phyloP scores from a whole-genome alignment of 371 early-diverging fungal genomes.

The Basidiobolus meristosporus region DNA sequence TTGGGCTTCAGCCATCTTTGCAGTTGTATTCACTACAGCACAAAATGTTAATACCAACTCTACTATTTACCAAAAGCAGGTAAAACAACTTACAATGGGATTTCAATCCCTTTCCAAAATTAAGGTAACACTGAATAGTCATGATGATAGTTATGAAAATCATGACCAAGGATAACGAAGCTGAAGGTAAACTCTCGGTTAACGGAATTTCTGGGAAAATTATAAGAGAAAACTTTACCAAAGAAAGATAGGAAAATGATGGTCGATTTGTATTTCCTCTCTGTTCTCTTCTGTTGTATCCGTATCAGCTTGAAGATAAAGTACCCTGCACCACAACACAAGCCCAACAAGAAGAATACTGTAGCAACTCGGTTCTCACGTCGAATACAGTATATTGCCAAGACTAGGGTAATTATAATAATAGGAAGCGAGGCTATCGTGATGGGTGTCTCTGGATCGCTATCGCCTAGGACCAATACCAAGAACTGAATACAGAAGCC shows the following conservation, averaged over 20 bases:
- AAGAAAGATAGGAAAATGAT: conserved; percentile 71
- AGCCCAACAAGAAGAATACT: conserved; percentile 46
- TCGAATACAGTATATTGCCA: conserved; percentile 61
- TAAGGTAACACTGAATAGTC: not conserved
- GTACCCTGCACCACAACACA: conserved; percentile 51
- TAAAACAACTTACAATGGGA: not conserved
- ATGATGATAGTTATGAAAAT: not conserved
- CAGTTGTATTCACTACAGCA: too few relatives aligned
- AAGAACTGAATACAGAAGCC: conserved; percentile 78
- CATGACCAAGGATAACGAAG: not conserved
- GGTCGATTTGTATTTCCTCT: conserved; percentile 31
- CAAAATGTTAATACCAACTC: too few relatives aligned
- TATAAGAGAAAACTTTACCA: too few relatives aligned
- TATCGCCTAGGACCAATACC: conserved; percentile 40
- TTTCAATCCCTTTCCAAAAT: not conserved
- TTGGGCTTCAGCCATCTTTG: too few relatives aligned
- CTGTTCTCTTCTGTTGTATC: conserved; percentile 41
- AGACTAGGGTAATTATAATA: conserved; percentile 39
- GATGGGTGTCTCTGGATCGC: conserved; percentile 40
- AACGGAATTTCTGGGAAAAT: too few relatives aligned
- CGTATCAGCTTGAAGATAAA: conserved; percentile 71
- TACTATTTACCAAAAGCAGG: too few relatives aligned
- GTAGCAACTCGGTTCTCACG: conserved; percentile 33
- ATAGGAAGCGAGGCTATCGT: conserved; percentile 58
- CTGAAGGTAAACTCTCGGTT: too few relatives aligned